Conservation (phyloP, 495 filamentous ascomycete genomes). For the Daldinia caldariorum region DNA sequence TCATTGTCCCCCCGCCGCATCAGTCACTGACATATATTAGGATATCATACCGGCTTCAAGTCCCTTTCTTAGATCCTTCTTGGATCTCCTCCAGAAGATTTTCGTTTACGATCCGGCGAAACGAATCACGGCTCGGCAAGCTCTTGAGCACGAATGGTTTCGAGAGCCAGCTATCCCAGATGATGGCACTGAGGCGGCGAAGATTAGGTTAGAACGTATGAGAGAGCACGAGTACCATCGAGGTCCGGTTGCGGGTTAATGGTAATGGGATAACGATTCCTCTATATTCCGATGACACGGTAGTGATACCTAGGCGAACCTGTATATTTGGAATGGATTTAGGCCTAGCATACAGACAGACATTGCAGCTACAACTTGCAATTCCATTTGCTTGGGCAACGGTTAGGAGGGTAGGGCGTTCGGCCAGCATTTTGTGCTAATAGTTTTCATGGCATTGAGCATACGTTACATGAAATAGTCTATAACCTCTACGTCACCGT, state of each 20-base stretch:
- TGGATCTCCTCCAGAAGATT: slow-evolving; percentile 87
- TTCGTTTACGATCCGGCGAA: slow-evolving; percentile 94
- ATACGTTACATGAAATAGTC: slow-evolving; percentile 46
- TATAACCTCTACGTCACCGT: slow-evolving; percentile 37
- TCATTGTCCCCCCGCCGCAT: background rate
- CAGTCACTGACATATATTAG: slow-evolving; percentile 61
- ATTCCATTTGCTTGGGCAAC: slow-evolving; percentile 17
- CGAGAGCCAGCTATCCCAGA: slow-evolving; percentile 80
- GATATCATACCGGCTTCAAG: slow-evolving; percentile 87
- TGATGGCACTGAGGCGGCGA: slow-evolving; percentile 92
- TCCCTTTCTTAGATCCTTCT: slow-evolving; percentile 82
- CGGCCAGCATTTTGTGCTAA: slow-evolving; percentile 40
- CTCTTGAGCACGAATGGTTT: slow-evolving; percentile 94
- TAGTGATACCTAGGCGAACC: slow-evolving; percentile 38
- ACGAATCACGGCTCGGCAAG: slow-evolving; percentile 90
- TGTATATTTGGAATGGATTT: slow-evolving; percentile 44
- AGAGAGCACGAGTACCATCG: slow-evolving; percentile 47
- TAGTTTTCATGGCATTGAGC: slow-evolving; percentile 46
- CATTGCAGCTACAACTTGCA: slow-evolving; percentile 23
- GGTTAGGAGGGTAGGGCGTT: slow-evolving; percentile 27
- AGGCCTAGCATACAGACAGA: slow-evolving; percentile 31
- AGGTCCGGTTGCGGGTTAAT: slow-evolving; percentile 34
- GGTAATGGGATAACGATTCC: slow-evolving; percentile 31
- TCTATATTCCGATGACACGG: slow-evolving; percentile 26
- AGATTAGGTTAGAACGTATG: slow-evolving; percentile 69